Evolutionary conservation across 208 protist species (phyloP), one percentile per base, ranked within the genome.

Genomic region (Herpetomonas tarakana): DNA sequence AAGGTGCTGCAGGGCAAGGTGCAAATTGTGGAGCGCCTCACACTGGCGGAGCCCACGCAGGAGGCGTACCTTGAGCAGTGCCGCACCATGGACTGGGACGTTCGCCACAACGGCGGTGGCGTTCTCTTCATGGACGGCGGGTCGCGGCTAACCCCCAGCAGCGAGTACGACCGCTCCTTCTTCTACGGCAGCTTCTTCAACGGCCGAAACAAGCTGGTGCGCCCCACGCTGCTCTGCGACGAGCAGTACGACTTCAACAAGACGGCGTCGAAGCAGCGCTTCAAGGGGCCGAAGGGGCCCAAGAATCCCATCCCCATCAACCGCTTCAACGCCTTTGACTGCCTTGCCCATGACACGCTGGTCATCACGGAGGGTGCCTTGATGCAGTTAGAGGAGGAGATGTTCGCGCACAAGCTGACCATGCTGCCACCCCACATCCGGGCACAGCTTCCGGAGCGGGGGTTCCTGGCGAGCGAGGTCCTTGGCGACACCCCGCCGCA

Each of bases 141-240:
- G 22, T 94, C 87, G 0, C 84, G 87, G 14, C 68, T 96, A 44
- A 93, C 86, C 6, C 83, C 91, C 11, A 93, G 86, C 67, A 74
- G 52, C 38, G 87, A 96, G 74, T 96, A 83, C 66, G 82, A 96
- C 55, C 74, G 87, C 19, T 68, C 75, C 30, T 96, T 96, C 62
- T 96, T 96, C 65, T 94, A 88, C 71, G 91, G 91, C 31, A 93
- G 86, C 64, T 96, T 96, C 57, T 92, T 92, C 70, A 93, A 96
- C 45, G 91, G 91, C 18, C 84, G 86, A 27, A 93, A 93, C 67
- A 96, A 96, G 58, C 58, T 96, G 4, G 91, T 96, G 19, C 80
- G 91, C 0, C 91, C 91, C 12, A 94, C 87, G 39, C 62, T 96
- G 21, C 58, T 93, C 26, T 94, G 87, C 68, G 87, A 94, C 59